Evolutionary conservation across 2,329 filamentous ascomycete genomes (phyloP).

Genomic region (Beauveria caledonica): DNA sequence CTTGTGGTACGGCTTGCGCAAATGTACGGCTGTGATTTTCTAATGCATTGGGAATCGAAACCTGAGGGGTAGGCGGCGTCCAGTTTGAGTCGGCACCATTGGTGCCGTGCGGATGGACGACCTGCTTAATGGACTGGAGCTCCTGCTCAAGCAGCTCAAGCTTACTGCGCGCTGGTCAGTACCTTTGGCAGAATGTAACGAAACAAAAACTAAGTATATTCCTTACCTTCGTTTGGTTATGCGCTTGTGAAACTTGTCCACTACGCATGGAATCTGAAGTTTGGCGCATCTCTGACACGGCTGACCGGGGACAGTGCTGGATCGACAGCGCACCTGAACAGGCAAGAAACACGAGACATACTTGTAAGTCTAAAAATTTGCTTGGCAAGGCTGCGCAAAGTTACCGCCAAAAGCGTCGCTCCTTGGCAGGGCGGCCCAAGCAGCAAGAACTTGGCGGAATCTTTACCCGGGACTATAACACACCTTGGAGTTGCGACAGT

Average conservation of each 20-base stretch:
- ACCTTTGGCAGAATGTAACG: neutral
- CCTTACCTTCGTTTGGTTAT: constrained; percentile 35
- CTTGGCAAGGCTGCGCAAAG: neutral
- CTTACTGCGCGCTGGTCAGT: constrained; percentile 31
- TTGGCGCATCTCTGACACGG: constrained; percentile 39
- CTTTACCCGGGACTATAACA: constrained; percentile 12
- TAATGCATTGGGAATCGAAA: constrained; percentile 19
- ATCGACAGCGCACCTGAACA: constrained; percentile 36
- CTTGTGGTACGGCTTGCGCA: constrained; percentile 8
- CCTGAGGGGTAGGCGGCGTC: constrained; percentile 23
- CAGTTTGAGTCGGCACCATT: constrained; percentile 16
- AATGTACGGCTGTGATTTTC: neutral
- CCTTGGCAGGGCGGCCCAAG: neutral
- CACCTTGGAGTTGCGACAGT: constrained; percentile 33
- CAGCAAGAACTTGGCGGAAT: neutral
- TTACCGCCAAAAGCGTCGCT: neutral
- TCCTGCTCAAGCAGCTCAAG: constrained; percentile 47
- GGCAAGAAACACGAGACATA: neutral
- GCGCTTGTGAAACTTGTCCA: constrained; percentile 40
- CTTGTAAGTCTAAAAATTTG: constrained; percentile 11
- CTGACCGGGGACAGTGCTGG: constrained; percentile 29
- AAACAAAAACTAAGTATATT: neutral
- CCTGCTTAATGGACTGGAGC: constrained; percentile 46
- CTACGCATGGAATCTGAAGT: constrained; percentile 34
- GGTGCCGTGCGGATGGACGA: constrained; percentile 28